A percentile compares a stretch with the other conserved stretches of the same genome.
Evolutionary conservation across 1,139 yeast genomes (phyloP).

Genomic region (Hyphopichia pseudoburtonii): DNA sequence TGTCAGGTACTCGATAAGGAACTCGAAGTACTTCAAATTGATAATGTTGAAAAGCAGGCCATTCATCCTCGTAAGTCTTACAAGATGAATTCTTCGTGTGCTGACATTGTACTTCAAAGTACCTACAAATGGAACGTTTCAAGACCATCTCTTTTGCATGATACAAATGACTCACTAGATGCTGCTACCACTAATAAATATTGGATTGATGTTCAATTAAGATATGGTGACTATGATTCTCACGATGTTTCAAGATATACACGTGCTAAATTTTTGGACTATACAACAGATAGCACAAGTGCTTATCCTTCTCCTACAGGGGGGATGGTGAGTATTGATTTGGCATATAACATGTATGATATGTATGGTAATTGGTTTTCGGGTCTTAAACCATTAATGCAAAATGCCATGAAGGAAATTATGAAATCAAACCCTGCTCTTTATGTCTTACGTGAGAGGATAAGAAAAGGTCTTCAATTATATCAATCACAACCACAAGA

Average conservation of each 20-base stretch:
- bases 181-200: slow-evolving; percentile 66
- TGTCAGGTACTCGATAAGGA: slow-evolving; percentile 92
- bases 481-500: slow-evolving; percentile 94
- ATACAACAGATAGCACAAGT: slow-evolving; percentile 83
- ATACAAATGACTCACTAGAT: slow-evolving; percentile 52
- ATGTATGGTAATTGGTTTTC: slow-evolving; percentile 98
- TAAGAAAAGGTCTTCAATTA: slow-evolving; percentile 88
- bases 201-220: slow-evolving; percentile 93
- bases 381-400: slow-evolving; percentile 86
- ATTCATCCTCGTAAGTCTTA: slow-evolving; percentile 97
- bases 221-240: slow-evolving; percentile 97
- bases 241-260: slow-evolving; percentile 95
- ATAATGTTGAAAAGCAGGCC: slow-evolving; percentile 83
- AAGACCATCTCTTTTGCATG: slow-evolving; percentile 75
- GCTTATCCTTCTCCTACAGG: slow-evolving; percentile 95
- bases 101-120: slow-evolving; percentile 80
- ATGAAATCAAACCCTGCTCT: slow-evolving; percentile 96
- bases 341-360: slow-evolving; percentile 94
- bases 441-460: slow-evolving; percentile 87
- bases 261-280: slow-evolving; percentile 88
- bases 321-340: slow-evolving; percentile 82
- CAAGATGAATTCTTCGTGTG: slow-evolving; percentile 94
- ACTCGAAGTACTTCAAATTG: slow-evolving; percentile 79
- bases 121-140: slow-evolving; percentile 84
- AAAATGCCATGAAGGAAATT: slow-evolving; percentile 88